Base-by-base conservation (phyloP, 768 basidiomycete species). In the Boletus subparvulus region DNA sequence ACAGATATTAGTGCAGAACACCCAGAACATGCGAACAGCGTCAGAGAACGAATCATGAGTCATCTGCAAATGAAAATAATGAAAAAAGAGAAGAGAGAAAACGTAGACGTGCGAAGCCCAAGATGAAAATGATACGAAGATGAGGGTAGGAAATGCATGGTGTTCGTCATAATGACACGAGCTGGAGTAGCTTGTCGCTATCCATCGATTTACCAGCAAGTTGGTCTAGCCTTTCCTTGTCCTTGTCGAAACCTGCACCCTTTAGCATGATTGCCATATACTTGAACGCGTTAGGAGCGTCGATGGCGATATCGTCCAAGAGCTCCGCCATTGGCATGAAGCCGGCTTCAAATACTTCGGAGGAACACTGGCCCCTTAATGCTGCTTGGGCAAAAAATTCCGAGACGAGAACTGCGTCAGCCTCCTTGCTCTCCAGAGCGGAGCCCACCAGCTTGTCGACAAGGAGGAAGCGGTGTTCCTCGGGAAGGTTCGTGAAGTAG, bases 231-330 rank as follows among this genome's bases (percentile, higher is more conserved):
- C 79, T 77, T 58, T 83, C 85, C 58, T 84, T 81, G 60, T 87
- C 83, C 65, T 67, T 67, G 61, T 77, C 74, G 49, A 94, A 73
- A 28, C 78, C 79, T 17, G 87, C 82, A 33, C 84, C 86, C 69
- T 82, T 85, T 55, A 96, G 73, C 76, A 96, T 83, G 56, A 83
- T 76, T 13, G 85, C 90, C 69, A 92, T 85, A 56, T 86, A 82
- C 42, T 80, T 71, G 75, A 88, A 87, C 0, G 94, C 96, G 66
- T 87, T 87, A 10, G 96, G 95, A 45, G 89, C 90, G 69, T 98
- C 94, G 63, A 94, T 87, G 32, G 88, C 86, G 55, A 94, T 82
- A 67, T 98, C 94, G 65, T 94, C 92, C 64, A 98, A 79, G 53
- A 86, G 73, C 72, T 93, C 91, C 28, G 87, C 84, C 49, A 84